Evolutionary conservation across 108 stramenopile genomes (phyloP).

Genomic region (Mediolabrus comicus): DNA sequence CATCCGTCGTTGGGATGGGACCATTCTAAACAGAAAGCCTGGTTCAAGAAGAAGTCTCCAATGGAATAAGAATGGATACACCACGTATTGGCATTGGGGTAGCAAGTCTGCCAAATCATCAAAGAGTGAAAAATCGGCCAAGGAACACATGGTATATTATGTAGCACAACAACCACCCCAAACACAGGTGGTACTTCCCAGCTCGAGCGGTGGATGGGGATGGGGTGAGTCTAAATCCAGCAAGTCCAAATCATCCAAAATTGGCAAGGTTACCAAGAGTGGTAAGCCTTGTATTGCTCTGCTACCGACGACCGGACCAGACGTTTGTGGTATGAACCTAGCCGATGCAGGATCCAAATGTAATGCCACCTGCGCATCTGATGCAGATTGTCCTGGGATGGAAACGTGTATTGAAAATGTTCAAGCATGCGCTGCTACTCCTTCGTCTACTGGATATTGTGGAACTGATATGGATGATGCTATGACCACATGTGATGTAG

Average conservation of each 20-base stretch:
- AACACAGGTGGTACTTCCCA: background rate
- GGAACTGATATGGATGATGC: background rate
- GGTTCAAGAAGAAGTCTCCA: background rate
- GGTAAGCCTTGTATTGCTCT: constrained; percentile 1
- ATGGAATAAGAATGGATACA: background rate
- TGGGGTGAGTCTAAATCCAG: constrained; percentile 1
- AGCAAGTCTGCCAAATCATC: constrained; percentile 7
- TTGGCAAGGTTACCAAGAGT: constrained; percentile 9
- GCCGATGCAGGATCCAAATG: constrained; percentile 8
- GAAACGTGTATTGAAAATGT: background rate
- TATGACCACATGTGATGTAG: background rate
- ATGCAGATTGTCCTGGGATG: background rate
- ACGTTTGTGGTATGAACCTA: constrained; percentile 3
- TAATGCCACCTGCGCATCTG: background rate
- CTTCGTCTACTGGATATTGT: constrained; percentile 1
- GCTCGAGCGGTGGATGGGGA: background rate
- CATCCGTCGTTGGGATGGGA: background rate
- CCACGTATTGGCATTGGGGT: background rate
- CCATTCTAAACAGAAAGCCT: background rate
- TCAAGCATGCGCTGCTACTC: background rate
- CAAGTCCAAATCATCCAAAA: background rate
- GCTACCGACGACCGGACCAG: background rate
- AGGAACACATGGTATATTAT: background rate
- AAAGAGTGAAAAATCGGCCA: background rate
- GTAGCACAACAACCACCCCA: background rate